Evolutionary conservation across 2,329 filamentous ascomycete species (phyloP).

Genomic region (Chalaropsis ovoidea): DNA sequence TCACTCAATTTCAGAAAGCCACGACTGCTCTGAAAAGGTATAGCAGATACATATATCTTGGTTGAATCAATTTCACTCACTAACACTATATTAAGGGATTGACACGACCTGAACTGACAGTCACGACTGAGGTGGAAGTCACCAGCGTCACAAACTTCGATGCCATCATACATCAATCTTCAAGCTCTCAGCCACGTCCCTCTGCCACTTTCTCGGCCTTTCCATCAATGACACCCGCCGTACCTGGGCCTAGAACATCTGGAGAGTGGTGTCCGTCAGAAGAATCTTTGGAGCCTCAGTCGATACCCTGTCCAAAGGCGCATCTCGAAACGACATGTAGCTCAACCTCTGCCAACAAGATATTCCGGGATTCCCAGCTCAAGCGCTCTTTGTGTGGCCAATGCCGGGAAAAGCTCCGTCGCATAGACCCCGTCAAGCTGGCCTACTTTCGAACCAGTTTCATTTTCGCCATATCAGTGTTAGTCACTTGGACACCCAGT

Average conservation of each 20-base stretch:
- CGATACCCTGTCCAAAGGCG: slow-evolving; percentile 17
- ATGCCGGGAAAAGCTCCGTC: slow-evolving; percentile 32
- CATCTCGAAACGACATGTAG: slow-evolving; percentile 30
- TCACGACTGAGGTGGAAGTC: slow-evolving; percentile 41
- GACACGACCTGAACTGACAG: slow-evolving; percentile 35
- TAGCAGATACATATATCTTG: neutral
- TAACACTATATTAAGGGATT: slow-evolving; percentile 28
- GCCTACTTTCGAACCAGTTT: slow-evolving; percentile 52
- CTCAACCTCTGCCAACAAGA: slow-evolving; percentile 24
- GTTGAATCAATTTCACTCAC: neutral
- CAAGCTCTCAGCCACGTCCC: neutral
- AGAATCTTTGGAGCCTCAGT: slow-evolving; percentile 20
- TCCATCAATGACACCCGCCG: neutral
- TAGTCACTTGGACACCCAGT: slow-evolving; percentile 55
- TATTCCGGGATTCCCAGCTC: slow-evolving; percentile 25
- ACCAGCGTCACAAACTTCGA: slow-evolving; percentile 17
- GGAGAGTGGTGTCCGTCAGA: slow-evolving; percentile 19
- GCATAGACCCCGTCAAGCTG: slow-evolving; percentile 49
- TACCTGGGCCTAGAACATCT: neutral
- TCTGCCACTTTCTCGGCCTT: slow-evolving; percentile 13
- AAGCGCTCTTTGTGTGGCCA: slow-evolving; percentile 25
- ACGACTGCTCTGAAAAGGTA: slow-evolving; percentile 34
- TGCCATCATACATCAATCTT: slow-evolving; percentile 11
- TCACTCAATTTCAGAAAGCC: slow-evolving; percentile 28
- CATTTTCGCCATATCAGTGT: slow-evolving; percentile 50